Percentiles rank a stretch among this genome's conserved stretches.
These are phyloP conservation scores for Hypomyces rosellus DNA, from an alignment of 2,329 filamentous ascomycete genomes.

Conservation along the genomic window DNA sequence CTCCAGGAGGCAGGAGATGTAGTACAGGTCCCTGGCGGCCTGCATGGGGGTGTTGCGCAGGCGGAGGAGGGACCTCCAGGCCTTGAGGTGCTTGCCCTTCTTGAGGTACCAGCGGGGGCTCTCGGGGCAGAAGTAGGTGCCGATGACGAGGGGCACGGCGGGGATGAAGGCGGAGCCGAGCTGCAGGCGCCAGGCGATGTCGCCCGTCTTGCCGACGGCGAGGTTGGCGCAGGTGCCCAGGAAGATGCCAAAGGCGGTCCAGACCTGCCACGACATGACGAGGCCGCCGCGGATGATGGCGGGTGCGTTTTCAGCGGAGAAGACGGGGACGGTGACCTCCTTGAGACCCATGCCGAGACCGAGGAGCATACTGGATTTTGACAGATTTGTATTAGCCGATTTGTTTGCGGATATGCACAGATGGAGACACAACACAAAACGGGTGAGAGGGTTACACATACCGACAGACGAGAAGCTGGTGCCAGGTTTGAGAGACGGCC, in stretches of 20 bases:
- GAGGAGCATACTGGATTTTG: slow-evolving; percentile 34
- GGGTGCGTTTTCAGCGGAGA: slow-evolving; percentile 46
- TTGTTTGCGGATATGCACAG: too few relatives aligned
- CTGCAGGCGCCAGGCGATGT: slow-evolving; percentile 57
- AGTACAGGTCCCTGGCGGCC: slow-evolving; percentile 57
- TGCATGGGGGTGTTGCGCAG: slow-evolving; percentile 54
- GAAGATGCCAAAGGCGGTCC: slow-evolving; percentile 54
- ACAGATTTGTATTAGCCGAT: not conserved
- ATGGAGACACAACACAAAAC: too few relatives aligned
- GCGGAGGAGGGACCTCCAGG: slow-evolving; percentile 49
- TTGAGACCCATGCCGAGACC: slow-evolving; percentile 56
- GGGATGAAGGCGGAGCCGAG: slow-evolving; percentile 60
- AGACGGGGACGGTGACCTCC: slow-evolving; percentile 45
- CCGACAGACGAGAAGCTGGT: slow-evolving; percentile 49
- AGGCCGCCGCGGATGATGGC: slow-evolving; percentile 47
- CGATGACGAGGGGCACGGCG: slow-evolving; percentile 51
- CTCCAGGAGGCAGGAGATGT: slow-evolving; percentile 41
- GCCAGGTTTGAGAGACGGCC: slow-evolving; percentile 53
- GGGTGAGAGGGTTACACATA: slow-evolving; percentile 20
- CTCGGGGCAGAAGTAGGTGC: slow-evolving; percentile 56
- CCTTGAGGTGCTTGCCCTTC: slow-evolving; percentile 47
- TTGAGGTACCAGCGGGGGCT: slow-evolving; percentile 62
- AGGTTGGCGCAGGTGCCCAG: slow-evolving; percentile 61
- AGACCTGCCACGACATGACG: slow-evolving; percentile 51
- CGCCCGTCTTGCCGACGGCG: slow-evolving; percentile 52